phyloP scores from a whole-genome alignment of 768 basidiomycete genomes.

The Infundibulicybe gibba region DNA sequence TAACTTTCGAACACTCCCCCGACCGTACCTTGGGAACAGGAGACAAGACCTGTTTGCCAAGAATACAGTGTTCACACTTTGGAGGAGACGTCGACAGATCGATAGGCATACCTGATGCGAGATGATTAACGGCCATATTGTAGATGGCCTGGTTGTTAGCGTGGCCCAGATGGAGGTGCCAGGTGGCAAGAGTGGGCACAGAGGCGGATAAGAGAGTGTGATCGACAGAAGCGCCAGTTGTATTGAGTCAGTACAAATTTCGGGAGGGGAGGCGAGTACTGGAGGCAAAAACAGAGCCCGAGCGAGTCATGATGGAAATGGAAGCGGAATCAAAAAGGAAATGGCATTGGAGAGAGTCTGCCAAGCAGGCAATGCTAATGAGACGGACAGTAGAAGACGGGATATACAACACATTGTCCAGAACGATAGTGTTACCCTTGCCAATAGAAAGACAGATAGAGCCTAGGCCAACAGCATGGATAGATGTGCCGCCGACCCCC shows the following conservation, averaged over 20 bases:
- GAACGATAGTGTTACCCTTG: neutral
- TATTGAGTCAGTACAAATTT: conserved; percentile 5
- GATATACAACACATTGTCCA: conserved; percentile 11
- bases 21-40: conserved; percentile 9
- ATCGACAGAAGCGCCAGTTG: neutral
- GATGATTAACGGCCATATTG: conserved; percentile 2
- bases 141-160: conserved; percentile 5
- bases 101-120: conserved; percentile 12
- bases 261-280: neutral
- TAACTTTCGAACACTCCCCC: neutral
- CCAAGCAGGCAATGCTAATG: conserved; percentile 11
- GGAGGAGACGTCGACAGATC: conserved; percentile 7
- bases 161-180: conserved; percentile 15
- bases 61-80: conserved; percentile 10
- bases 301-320: neutral
- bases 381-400: conserved; percentile 14
- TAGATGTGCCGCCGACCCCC: conserved; percentile 11
- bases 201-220: conserved; percentile 1
- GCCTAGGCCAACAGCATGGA: conserved; percentile 13
- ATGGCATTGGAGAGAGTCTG: neutral
- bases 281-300: conserved; percentile 2
- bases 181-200: conserved; percentile 7
- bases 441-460: neutral
- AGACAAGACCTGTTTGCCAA: conserved; percentile 10
- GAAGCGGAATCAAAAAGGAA: conserved; percentile 3